Evolutionary conservation across 2,329 filamentous ascomycete genomes (phyloP).

Genomic region (Blastomyces silverae): DNA sequence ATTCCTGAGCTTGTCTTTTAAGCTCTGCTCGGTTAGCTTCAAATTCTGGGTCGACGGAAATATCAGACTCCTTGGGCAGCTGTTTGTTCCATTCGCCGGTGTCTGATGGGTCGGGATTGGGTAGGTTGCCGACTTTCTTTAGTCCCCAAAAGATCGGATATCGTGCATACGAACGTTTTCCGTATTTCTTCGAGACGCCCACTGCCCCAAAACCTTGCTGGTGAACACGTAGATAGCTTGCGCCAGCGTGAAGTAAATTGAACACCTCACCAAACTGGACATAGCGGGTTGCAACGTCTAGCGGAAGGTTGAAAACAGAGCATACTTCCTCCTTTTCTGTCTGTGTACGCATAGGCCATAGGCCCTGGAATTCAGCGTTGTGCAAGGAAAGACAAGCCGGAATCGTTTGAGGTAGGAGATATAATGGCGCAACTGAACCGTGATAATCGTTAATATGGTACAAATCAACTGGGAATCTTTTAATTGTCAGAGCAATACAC

Average conservation of each 20-base stretch:
- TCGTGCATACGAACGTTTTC: constrained; percentile 57
- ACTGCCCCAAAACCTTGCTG: constrained; percentile 63
- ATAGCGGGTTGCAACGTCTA: constrained; percentile 53
- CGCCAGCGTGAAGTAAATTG: constrained; percentile 61
- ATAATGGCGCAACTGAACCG: constrained; percentile 56
- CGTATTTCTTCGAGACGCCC: constrained; percentile 62
- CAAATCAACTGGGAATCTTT: constrained; percentile 56
- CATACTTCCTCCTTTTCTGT: constrained; percentile 59
- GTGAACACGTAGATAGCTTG: constrained; percentile 59
- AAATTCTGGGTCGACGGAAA: constrained; percentile 49
- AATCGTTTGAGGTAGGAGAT: constrained; percentile 57
- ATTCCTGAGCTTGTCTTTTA: constrained; percentile 58
- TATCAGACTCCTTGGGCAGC: constrained; percentile 44
- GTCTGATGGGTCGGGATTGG: constrained; percentile 60
- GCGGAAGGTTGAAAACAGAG: constrained; percentile 56
- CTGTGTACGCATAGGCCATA: constrained; percentile 60
- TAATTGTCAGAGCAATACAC: constrained; percentile 58
- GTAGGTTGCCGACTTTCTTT: constrained; percentile 55
- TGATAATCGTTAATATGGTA: constrained; percentile 64
- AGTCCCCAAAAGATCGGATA: constrained; percentile 65
- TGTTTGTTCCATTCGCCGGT: constrained; percentile 55
- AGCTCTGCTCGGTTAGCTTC: constrained; percentile 50
- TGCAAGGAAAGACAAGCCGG: constrained; percentile 59
- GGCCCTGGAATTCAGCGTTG: constrained; percentile 62
- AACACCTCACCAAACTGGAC: constrained; percentile 64